Percentiles rank a stretch among this genome's conserved stretches.
These are phyloP conservation scores for Myriosclerotinia scirpicola DNA, from an alignment of 2,329 filamentous ascomycete species.

Conservation along the genomic window DNA sequence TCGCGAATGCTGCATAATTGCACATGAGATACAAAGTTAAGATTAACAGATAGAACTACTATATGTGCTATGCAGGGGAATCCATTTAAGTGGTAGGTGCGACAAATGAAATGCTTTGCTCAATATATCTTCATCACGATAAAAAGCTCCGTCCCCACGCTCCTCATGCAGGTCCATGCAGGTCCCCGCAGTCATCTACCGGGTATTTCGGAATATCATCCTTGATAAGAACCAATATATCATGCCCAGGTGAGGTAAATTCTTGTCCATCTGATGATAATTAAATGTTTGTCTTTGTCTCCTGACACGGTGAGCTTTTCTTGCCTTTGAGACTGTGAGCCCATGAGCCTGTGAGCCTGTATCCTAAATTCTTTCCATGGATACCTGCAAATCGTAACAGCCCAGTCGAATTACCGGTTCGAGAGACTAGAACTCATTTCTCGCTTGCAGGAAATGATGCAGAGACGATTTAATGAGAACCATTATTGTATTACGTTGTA, in stretches of 20 bases:
- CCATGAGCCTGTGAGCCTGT: neutral
- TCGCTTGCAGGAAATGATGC: neutral
- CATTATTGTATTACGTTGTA: neutral
- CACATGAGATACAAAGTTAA: neutral
- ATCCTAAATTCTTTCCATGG: neutral
- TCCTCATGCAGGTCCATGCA: slow-evolving; percentile 19
- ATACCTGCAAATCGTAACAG: neutral
- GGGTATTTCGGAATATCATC: neutral
- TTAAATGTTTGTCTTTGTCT: slow-evolving; percentile 9
- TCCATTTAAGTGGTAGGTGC: neutral
- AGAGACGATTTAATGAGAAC: neutral
- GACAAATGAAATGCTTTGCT: slow-evolving; percentile 10
- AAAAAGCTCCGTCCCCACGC: neutral
- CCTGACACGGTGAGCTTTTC: neutral
- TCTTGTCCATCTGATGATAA: slow-evolving; percentile 7
- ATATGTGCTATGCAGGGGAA: slow-evolving; percentile 21
- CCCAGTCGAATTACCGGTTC: neutral
- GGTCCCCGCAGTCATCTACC: slow-evolving; percentile 14
- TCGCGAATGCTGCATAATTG: neutral
- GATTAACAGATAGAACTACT: slow-evolving; percentile 14
- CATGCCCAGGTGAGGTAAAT: neutral
- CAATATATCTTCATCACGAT: slow-evolving; percentile 4
- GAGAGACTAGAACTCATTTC: neutral
- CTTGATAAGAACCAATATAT: neutral
- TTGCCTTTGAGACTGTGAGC: neutral